phyloP scores from a whole-genome alignment of 208 protist species.

The Acanthamoeba royreba region DNA sequence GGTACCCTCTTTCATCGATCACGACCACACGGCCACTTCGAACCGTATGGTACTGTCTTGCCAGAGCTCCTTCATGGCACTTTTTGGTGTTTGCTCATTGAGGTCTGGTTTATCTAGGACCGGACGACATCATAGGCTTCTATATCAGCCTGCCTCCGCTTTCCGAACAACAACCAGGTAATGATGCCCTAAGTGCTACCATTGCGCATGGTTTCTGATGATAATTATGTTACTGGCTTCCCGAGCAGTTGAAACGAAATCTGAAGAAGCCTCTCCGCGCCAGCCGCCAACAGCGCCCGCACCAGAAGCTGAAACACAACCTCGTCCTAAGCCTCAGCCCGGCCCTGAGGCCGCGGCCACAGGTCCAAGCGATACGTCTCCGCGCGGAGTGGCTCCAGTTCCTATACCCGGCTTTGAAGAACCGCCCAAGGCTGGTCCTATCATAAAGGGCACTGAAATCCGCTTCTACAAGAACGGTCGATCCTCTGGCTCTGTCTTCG shows the following conservation, averaged over 20 bases:
- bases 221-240: too few relatives aligned
- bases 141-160: slow-evolving; percentile 53
- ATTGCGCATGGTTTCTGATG: too few relatives aligned
- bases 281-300: neutral
- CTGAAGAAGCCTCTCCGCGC: neutral
- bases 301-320: neutral
- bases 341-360: neutral
- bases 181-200: too few relatives aligned
- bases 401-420: neutral
- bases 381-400: neutral
- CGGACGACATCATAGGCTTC: slow-evolving; percentile 56
- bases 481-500: slow-evolving; percentile 49
- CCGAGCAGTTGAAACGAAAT: too few relatives aligned
- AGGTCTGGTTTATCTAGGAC: neutral
- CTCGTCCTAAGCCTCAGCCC: neutral
- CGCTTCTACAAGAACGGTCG: slow-evolving; percentile 62
- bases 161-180: neutral
- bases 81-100: neutral
- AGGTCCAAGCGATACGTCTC: neutral
- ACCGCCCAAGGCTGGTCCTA: neutral
- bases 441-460: neutral
- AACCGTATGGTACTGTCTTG: neutral
- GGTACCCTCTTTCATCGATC: slow-evolving; percentile 56
- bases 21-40: neutral
- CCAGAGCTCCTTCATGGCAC: neutral